Base-by-base conservation (phyloP, 139 green algal genomes). In the Coccomyxa sp. region DNA sequence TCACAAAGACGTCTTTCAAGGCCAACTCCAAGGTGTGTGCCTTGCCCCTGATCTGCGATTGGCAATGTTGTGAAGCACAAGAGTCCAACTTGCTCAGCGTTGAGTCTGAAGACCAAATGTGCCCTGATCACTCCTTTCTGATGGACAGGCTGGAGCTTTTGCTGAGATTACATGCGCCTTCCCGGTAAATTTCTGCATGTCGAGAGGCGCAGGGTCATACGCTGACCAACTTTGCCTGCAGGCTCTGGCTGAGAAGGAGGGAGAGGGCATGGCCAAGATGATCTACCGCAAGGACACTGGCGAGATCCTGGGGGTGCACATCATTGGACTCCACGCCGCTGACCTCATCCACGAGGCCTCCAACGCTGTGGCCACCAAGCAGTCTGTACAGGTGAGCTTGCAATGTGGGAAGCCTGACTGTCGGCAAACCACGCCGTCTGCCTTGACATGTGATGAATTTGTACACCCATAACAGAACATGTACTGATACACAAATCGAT, bases 311-410 rank as follows among this genome's bases (percentile, higher is more conserved):
- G 96, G 96, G 8, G 93, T 96, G 69, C 92, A 96, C 88, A 95
- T 98, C 86, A 91, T 97, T 74, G 97, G 96, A 39, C 89, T 99
- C 72, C 96, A 99, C 82, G 92, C 95, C 16, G 95, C 96, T 27
- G 96, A 99, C 85, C 93, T 99, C 74, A 99, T 99, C 86, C 96
- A 99, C 86, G 96, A 99, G 87, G 95, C 94, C 31, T 98, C 94
- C 69, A 99, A 99, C 84, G 96, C 96, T 64, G 94, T 99, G 38
- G 91, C 92, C 36, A 96, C 87, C 14, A 86, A 86, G 16, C 90
- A 97, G 86, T 95, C 85, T 2, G 90, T 98, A 31, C 82, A 90
- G 80, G 85, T 78, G 36, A 39, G 27, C 39, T 18, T 29, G 22
- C 50, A 7, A 18, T 64, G 50, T 64, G 27, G 50, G 50, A 64